Conservation (phyloP, 768 basidiomycete genomes). For the Xanthoconium stramineum region DNA sequence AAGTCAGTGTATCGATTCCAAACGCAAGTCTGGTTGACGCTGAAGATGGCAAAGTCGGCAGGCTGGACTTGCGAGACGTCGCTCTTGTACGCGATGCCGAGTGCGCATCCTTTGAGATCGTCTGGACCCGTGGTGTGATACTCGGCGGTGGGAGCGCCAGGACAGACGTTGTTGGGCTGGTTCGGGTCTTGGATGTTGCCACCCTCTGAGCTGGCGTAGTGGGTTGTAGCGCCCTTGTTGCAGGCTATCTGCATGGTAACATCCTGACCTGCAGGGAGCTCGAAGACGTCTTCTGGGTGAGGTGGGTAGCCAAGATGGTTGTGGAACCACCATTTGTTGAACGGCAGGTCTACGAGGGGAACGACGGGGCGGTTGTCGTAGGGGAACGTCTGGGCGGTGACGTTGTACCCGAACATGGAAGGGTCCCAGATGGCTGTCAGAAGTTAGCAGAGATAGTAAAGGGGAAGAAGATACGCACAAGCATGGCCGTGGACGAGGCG, state of each 20-base stretch:
- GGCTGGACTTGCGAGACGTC: constrained; percentile 56
- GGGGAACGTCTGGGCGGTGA: constrained; percentile 47
- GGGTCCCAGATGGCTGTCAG: constrained; percentile 49
- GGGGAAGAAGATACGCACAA: constrained; percentile 6
- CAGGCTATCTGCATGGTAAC: constrained; percentile 55
- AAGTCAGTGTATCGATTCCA: constrained; percentile 72
- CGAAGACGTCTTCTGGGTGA: constrained; percentile 51
- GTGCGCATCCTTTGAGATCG: constrained; percentile 60
- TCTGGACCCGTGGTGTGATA: constrained; percentile 55
- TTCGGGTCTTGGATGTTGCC: constrained; percentile 48
- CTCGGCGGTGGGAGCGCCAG: constrained; percentile 38
- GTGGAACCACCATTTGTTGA: constrained; percentile 60
- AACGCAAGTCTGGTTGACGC: constrained; percentile 72
- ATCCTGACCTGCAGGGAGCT: constrained; percentile 55
- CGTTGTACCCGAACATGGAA: constrained; percentile 68
- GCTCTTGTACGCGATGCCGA: constrained; percentile 76
- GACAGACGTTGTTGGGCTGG: constrained; percentile 52
- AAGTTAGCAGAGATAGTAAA: not conserved
- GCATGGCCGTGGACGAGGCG: constrained; percentile 15
- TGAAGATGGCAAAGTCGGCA: constrained; percentile 69
- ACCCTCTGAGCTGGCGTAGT: constrained; percentile 48
- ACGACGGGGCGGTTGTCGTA: constrained; percentile 65
- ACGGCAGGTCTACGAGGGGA: constrained; percentile 37
- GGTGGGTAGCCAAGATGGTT: constrained; percentile 58
- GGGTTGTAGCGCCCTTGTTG: constrained; percentile 61